phyloP scores from a whole-genome alignment of 2,329 filamentous ascomycete genomes.

The Fusarium sp. region DNA sequence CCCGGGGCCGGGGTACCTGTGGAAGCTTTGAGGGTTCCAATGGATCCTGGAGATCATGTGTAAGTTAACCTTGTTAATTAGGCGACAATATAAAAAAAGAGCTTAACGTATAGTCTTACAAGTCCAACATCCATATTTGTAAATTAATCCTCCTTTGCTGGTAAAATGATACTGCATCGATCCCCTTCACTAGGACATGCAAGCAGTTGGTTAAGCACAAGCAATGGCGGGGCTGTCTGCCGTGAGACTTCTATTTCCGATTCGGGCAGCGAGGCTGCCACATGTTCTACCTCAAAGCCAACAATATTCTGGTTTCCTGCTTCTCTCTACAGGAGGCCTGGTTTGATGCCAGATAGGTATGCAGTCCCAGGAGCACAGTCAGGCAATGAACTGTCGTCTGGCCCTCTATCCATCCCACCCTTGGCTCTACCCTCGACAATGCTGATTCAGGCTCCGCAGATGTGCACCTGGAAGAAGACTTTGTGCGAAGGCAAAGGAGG shows the following conservation, averaged over 20 bases:
- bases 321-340: neutral
- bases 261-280: neutral
- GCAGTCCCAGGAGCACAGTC: neutral
- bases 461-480: constrained; percentile 2
- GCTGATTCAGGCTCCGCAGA: neutral
- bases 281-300: neutral
- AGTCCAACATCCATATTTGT: neutral
- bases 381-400: neutral
- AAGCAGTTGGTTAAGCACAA: neutral
- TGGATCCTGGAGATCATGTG: neutral
- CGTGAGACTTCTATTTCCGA: neutral
- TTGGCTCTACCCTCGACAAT: neutral
- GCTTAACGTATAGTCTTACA: neutral
- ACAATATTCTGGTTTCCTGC: neutral
- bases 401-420: neutral
- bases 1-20: neutral
- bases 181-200: neutral
- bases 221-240: neutral
- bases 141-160: too few species aligned
- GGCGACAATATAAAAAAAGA: neutral
- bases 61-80: neutral
- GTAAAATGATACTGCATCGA: too few species aligned
- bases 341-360: neutral
- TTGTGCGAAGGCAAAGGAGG: neutral
- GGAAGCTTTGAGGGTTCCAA: neutral